These are phyloP conservation scores for Xanthoconium stramineum DNA, from an alignment of 768 basidiomycete species.

Conservation along the genomic window DNA sequence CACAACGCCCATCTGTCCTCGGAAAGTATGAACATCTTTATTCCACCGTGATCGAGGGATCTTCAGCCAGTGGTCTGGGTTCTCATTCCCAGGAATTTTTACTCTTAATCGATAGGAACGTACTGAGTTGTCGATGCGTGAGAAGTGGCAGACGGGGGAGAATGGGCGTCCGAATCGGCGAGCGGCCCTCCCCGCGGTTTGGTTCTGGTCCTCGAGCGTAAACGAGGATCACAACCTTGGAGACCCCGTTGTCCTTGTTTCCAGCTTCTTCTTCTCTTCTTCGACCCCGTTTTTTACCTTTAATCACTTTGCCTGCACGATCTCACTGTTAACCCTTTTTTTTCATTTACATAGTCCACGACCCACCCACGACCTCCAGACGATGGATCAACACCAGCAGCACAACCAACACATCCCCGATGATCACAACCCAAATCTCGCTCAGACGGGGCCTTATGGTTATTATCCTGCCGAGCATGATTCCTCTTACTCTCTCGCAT, in stretches of 20 bases:
- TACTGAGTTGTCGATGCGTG: constrained; percentile 9
- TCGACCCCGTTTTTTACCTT: constrained; percentile 34
- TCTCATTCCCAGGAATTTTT: background rate
- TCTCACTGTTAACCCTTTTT: constrained; percentile 30
- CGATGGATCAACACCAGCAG: constrained; percentile 41
- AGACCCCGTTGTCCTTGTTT: constrained; percentile 28
- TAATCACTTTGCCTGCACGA: constrained; percentile 34
- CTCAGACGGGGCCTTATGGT: constrained; percentile 40
- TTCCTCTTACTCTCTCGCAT: constrained; percentile 50
- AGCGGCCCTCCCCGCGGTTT: constrained; percentile 8
- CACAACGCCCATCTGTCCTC: too few relatives aligned
- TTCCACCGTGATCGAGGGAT: background rate
- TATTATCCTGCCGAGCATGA: constrained; percentile 58
- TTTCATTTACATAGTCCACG: constrained; percentile 33
- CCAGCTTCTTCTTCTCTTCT: constrained; percentile 34
- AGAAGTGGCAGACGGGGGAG: constrained; percentile 11
- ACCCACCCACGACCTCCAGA: constrained; percentile 37
- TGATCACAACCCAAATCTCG: constrained; percentile 44
- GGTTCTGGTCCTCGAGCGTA: constrained; percentile 26
- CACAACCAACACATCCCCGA: constrained; percentile 47
- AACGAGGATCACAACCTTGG: constrained; percentile 28
- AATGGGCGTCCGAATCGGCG: constrained; percentile 6
- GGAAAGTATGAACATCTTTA: too few relatives aligned
- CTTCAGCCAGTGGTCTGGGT: background rate
- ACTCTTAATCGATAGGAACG: background rate